Percentiles rank a stretch among this genome's conserved stretches.
Conservation (phyloP, 2,329 filamentous ascomycete genomes). For the Cladosporium sp. region DNA sequence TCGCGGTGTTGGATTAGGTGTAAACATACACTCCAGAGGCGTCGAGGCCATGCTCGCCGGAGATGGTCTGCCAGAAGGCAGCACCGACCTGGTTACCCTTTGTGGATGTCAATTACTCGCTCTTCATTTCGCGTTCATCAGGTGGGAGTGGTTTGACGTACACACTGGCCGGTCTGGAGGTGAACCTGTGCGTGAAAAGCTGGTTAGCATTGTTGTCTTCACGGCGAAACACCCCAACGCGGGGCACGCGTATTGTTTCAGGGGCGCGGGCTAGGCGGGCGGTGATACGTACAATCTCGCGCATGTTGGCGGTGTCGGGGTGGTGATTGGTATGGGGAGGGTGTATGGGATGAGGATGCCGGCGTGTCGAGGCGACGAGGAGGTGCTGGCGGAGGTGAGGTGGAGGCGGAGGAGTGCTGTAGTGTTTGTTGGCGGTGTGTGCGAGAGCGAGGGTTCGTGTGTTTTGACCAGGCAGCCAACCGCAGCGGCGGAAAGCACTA, state of each 20-base stretch:
- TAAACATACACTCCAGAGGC: constrained; percentile 85
- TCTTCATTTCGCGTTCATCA: constrained; percentile 8
- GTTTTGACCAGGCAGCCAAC: constrained; percentile 18
- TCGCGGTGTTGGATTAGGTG: neutral
- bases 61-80: constrained; percentile 82
- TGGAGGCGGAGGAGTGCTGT: constrained; percentile 2
- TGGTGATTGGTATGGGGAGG: neutral
- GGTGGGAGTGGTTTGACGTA: constrained; percentile 54
- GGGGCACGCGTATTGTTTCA: constrained; percentile 43
- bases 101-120: constrained; percentile 29
- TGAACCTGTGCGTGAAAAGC: constrained; percentile 73
- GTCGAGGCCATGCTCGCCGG: constrained; percentile 86
- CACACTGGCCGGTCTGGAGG: constrained; percentile 99
- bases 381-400: constrained; percentile 17
- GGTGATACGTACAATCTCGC: constrained; percentile 64
- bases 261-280: constrained; percentile 23
- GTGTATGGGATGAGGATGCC: constrained; percentile 17
- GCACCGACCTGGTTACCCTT: constrained; percentile 99
- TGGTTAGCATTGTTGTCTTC: constrained; percentile 57
- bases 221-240: constrained; percentile 41
- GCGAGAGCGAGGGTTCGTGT: constrained; percentile 15
- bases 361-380: constrained; percentile 26
- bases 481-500: constrained; percentile 10
- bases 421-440: constrained; percentile 20
- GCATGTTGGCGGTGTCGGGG: constrained; percentile 53